phyloP scores from a whole-genome alignment of 2,329 filamentous ascomycete genomes.

The Cytospora chrysosperma region DNA sequence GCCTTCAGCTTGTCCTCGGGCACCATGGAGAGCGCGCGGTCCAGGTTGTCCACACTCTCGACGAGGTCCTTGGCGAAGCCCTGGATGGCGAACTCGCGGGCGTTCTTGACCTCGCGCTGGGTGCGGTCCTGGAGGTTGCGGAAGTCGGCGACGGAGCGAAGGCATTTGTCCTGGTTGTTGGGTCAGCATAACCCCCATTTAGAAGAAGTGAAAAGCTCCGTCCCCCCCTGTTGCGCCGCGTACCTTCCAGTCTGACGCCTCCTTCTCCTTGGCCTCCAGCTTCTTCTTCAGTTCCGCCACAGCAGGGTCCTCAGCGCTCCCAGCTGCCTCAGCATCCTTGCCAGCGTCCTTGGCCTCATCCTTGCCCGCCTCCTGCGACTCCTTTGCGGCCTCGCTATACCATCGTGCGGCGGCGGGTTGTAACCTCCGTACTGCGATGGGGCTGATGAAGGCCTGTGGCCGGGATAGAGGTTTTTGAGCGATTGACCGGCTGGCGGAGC shows the following conservation, averaged over 20 bases:
- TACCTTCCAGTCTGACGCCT: conserved; percentile 80
- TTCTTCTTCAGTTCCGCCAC: conserved; percentile 50
- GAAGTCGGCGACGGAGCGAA: conserved; percentile 93
- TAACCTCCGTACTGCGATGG: conserved; percentile 32
- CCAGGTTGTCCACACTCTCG: conserved; percentile 94
- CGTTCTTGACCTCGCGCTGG: conserved; percentile 81
- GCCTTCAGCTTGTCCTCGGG: conserved; percentile 68
- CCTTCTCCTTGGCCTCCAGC: conserved; percentile 52
- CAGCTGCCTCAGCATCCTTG: conserved; percentile 31
- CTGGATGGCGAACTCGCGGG: conserved; percentile 91
- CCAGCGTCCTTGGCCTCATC: conserved; percentile 31
- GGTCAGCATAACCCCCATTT: conserved; percentile 6
- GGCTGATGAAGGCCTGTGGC: conserved; percentile 40
- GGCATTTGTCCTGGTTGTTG: conserved; percentile 76
- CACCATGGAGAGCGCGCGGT: conserved; percentile 83
- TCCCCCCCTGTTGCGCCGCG: conserved; percentile 28
- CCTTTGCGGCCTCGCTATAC: conserved; percentile 43
- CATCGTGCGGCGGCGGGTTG: conserved; percentile 42
- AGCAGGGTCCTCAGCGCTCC: conserved; percentile 27
- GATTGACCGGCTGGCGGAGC: conserved; percentile 40
- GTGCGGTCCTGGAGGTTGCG: conserved; percentile 97
- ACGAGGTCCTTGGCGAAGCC: conserved; percentile 93
- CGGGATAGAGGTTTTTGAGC: conserved; percentile 37
- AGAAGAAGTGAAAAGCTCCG: neutral
- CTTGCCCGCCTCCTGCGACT: conserved; percentile 30